Base-by-base conservation (phyloP, 129 eudicot species). In the Centrapalus pauciflorus region DNA sequence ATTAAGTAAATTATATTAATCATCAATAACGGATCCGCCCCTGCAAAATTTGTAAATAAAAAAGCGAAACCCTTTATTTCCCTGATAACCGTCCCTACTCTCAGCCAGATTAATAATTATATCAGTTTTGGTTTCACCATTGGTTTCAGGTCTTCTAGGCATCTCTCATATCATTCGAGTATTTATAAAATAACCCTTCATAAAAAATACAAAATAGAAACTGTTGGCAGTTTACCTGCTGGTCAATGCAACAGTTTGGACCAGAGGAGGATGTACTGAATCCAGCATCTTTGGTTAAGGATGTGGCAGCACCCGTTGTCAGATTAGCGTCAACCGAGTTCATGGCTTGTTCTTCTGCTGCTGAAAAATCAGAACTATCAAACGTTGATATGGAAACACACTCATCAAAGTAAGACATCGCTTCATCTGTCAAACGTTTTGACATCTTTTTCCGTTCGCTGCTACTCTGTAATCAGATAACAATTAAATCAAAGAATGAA, bases 291-390 rank as follows among this genome's bases (percentile, higher is more conserved):
- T 71, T 71, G 60, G 57, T 61, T 25, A 46, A 33, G 14, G 69
- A 55, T 25, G 69, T 35, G 34, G 51, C 32, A 55, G 38, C 37
- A 20, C 65, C 65, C 33, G 16, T 55, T 73, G 64, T 43, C 8
- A 50, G 34, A 25, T 57, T 33, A 76, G 62, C 38, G 43, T 68
- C 67, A 52, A 61, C 74, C 8, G 81, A 80, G 70, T 45, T 76
- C 35, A 64, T 61, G 20, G 81, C 75, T 66, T 86, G 81, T 69
- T 93, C 96, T 83, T 93, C 96, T 30, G 89, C 74, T 59, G 99
- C 96, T 52, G 99, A 93, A 83, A 93, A 86, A 78, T 93, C 99
- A 26, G 99, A 93, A 77, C 96, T 87, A 74, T 93, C 99, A 14
- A 89, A 93, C 7, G 99, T 89, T 66, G 99, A 93, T 78, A 93